These are phyloP conservation scores for Penicillium sp. DNA, from an alignment of 2,329 filamentous ascomycete genomes.

Conservation along the genomic window DNA sequence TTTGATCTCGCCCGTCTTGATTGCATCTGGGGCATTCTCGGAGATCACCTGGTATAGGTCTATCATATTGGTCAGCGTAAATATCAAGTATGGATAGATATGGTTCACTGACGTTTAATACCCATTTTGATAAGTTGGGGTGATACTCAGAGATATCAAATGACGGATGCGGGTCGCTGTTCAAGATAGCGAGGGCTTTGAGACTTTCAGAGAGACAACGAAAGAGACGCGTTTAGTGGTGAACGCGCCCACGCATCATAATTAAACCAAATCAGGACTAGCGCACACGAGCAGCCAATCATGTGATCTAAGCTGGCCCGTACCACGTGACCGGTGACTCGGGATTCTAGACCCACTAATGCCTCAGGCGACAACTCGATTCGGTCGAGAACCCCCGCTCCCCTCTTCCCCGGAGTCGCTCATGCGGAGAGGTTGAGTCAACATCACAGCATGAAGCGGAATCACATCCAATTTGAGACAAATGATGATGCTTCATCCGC, in stretches of 20 bases:
- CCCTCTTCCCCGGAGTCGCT: slow-evolving; percentile 21
- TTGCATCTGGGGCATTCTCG: slow-evolving; percentile 89
- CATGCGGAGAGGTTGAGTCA: slow-evolving; percentile 26
- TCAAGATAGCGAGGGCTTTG: not conserved
- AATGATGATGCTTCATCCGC: slow-evolving; percentile 37
- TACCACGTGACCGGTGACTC: not conserved
- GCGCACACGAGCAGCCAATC: slow-evolving; percentile 15
- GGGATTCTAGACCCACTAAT: not conserved
- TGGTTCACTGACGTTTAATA: slow-evolving; percentile 48
- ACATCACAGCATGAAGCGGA: slow-evolving; percentile 37
- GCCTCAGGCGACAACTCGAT: slow-evolving; percentile 18
- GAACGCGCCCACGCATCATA: slow-evolving; percentile 15
- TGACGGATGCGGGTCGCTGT: not conserved
- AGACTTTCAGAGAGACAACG: not conserved
- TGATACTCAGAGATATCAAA: not conserved
- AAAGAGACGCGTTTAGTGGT: slow-evolving; percentile 15
- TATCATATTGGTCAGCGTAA: slow-evolving; percentile 39
- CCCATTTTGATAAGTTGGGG: slow-evolving; percentile 40
- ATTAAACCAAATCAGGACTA: slow-evolving; percentile 20
- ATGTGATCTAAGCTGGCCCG: slow-evolving; percentile 3
- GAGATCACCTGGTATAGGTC: slow-evolving; percentile 79
- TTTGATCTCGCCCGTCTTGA: slow-evolving; percentile 98
- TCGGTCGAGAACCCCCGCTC: slow-evolving; percentile 24
- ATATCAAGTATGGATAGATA: slow-evolving; percentile 43
- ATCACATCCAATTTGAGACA: slow-evolving; percentile 38